Evolutionary conservation across 257 asterid genomes (phyloP).

Genomic region (Solanum habrochaites): DNA sequence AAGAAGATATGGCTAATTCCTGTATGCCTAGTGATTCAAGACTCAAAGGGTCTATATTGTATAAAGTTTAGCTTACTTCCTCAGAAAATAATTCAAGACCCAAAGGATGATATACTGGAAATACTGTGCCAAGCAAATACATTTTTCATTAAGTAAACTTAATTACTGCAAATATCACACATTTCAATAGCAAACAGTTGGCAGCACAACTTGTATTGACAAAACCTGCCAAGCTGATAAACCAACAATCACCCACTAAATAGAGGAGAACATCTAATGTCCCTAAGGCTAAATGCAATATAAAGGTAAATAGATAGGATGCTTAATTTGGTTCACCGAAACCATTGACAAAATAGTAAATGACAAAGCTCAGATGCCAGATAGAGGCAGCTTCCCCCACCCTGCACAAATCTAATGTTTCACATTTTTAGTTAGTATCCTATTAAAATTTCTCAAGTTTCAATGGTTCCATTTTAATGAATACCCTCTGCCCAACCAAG

Average conservation of each 20-base stretch:
- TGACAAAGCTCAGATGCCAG: background rate
- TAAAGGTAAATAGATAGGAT: background rate
- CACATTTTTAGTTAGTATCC: background rate
- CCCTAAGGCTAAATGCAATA: background rate
- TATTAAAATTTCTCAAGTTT: background rate
- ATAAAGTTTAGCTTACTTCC: background rate
- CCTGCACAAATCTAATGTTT: background rate
- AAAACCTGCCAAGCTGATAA: background rate
- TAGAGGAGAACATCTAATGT: background rate
- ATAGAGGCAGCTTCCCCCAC: background rate
- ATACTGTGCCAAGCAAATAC: background rate
- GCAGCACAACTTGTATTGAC: background rate
- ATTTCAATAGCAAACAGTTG: background rate
- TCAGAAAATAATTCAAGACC: background rate
- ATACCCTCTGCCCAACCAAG: background rate
- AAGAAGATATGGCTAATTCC: background rate
- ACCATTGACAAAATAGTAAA: background rate
- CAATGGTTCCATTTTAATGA: background rate
- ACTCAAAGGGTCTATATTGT: background rate
- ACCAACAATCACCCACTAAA: background rate
- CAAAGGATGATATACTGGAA: background rate
- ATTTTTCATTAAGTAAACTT: background rate
- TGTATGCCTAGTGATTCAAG: background rate
- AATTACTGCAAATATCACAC: background rate
- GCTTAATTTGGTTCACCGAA: background rate